Base-by-base conservation (phyloP, 306 rosid species). In the Ormosia emarginata region DNA sequence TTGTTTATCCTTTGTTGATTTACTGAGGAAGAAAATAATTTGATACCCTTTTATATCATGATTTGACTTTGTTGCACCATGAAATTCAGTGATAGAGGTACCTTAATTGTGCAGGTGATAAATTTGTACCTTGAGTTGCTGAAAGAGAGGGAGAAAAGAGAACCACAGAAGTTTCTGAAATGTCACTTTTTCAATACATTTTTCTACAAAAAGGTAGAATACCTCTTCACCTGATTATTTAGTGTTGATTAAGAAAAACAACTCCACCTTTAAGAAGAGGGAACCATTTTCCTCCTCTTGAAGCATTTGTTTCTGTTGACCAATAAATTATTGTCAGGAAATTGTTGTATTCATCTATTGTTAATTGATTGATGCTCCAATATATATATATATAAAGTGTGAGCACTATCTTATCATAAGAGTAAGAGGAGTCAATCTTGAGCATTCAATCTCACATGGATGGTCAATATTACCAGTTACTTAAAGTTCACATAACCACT, bases 111-210 rank as follows among this genome's bases (percentile, higher is more conserved):
- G 83, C 89, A 96, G 99, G 98, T 96, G 77, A 92, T 96, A 74
- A 96, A 96, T 58, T 78, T 96, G 82, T 96, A 96, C 84, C 88
- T 93, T 52, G 99, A 92, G 87, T 90, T 96, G 94, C 87, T 96
- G 81, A 96, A 94, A 89, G 99, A 96, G 90, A 89, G 99, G 87
- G 99, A 96, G 87, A 91, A 80, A 50, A 85, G 95, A 83, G 95
- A 96, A 67, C 94, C 94, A 3, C 71, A 88, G 78, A 93, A 86
- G 85, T 96, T 83, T 84, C 81, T 96, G 81, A 96, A 90, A 81
- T 96, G 98, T 63, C 99, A 96, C 88, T 96, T 96, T 87, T 96
- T 93, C 86, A 96, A 81, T 81, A 88, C 99, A 17, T 96, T 96
- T 86, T 96, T 96, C 90, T 96, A 93, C 89, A 93, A 91, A 73